Evolutionary conservation across 2,329 filamentous ascomycete genomes (phyloP).

Genomic region (Lecanicillium sp.): DNA sequence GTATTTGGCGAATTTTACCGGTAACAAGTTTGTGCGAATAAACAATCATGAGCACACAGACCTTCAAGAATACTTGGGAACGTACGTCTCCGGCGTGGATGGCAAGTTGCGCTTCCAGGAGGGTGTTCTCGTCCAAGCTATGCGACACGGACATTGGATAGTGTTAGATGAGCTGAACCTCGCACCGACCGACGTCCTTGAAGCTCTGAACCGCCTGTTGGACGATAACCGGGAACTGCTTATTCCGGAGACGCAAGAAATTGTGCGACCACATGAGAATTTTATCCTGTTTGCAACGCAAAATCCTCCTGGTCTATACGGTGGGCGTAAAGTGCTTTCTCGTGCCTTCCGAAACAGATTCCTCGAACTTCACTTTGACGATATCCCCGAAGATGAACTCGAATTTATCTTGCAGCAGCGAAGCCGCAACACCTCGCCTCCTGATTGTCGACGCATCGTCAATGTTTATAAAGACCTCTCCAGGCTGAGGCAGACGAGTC

Average conservation of each 20-base stretch:
- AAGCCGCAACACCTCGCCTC: conserved; percentile 77
- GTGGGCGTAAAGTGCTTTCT: conserved; percentile 86
- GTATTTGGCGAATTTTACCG: conserved; percentile 91
- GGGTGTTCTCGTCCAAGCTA: conserved; percentile 83
- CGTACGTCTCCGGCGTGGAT: conserved; percentile 78
- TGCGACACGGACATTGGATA: conserved; percentile 93
- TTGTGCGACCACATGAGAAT: conserved; percentile 83
- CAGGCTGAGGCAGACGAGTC: conserved; percentile 75
- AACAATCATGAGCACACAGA: conserved; percentile 99
- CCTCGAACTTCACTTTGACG: conserved; percentile 92
- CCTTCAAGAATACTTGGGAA: conserved; percentile 93
- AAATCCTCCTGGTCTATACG: conserved; percentile 91
- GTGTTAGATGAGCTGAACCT: conserved; percentile 96
- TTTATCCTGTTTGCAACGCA: conserved; percentile 99
- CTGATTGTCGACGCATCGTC: conserved; percentile 86
- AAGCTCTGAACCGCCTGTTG: conserved; percentile 88
- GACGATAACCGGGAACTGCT: conserved; percentile 95
- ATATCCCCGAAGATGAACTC: conserved; percentile 91
- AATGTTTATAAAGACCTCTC: conserved; percentile 91
- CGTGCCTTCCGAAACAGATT: conserved; percentile 95
- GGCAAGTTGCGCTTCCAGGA: conserved; percentile 88
- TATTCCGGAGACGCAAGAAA: conserved; percentile 92
- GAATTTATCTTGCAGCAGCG: conserved; percentile 85
- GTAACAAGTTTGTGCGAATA: conserved; percentile 95
- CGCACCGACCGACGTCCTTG: conserved; percentile 91